Base-by-base conservation (phyloP, 305 asterid species). In the Ilex paraguariensis region DNA sequence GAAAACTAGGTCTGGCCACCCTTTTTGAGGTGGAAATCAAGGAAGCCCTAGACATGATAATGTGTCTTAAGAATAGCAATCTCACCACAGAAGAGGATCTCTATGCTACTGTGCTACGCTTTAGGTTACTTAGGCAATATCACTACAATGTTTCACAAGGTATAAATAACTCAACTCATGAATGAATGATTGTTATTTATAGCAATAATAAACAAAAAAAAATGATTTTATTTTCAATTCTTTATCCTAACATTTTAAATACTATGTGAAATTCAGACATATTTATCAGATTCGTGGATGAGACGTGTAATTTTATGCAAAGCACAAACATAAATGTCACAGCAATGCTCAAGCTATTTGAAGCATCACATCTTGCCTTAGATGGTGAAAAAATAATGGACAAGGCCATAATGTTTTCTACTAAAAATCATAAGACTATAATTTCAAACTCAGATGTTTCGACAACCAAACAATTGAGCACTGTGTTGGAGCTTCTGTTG, bases 101-200 rank as follows among this genome's bases (percentile, higher is more conserved):
- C 10, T 76, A 79, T 64, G 56, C 69, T 32, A 48, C 81, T 55
- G 77, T 86, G 0, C 64, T 79, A 54, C 48, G 61, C 65, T 77
- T 81, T 46, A 59, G 80, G 61, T 46, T 77, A 62, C 82, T 81
- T 5, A 79, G 87, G 76, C 81, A 75, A 48, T 70, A 79, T 39
- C 84, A 84, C 21, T 65, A 70, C 58, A 39, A 69, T 60, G 83
- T 73, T 68, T 65, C 90, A 21, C 73, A 69, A 70, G 87, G 77
- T 62, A 54, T 7, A 10, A 9, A 21, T 17, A 0, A 21, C 28
- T 21, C 28, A 21, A 21, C 28, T 21, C 28, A 21, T 21, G 28
- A 21, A 21, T 21, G 28, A 21, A 21, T 21, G 28, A 21, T 21
- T 21, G 28, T 21, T 21, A 21, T 21, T 21, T 21, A 21, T 21